Base-by-base conservation (phyloP, 495 filamentous ascomycete genomes). In the Recurvomyces mirabilis region DNA sequence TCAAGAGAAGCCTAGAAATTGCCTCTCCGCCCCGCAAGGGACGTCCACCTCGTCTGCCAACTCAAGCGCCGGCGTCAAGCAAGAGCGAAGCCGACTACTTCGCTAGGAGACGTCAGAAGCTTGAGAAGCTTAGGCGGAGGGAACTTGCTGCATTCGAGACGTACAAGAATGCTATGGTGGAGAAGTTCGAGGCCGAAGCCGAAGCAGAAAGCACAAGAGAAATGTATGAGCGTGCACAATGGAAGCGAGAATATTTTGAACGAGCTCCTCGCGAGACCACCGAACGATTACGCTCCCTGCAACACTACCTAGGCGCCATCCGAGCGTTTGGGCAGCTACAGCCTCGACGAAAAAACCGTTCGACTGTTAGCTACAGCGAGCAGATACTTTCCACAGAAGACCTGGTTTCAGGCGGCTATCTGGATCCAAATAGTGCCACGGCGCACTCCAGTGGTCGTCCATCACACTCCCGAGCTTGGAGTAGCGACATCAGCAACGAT, bases 401-500 rank as follows among this genome's bases (percentile, higher is more conserved):
- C 19, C 13, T 26, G 2, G 3, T 31, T 18, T 20, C 19, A 17
- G 32, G 15, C 4, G 26, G 19, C 17, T 28, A 29, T 21, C n/a
- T 32, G 15, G 26, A 6, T 33, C 31, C 45, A 19, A 37, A 47
- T 5, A 38, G 12, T 17, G 15, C 25, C 5, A 44, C 24, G 4
- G 33, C 48, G 5, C 44, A 35, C 3, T 41, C 43, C 18, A 15
- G 20, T 5, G 18, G 9, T 5, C 35, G 37, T 21, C 32, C 33
- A 2, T n/a, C 22, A 11, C 51, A 49, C 32, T 19, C 19, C 5
- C 31, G 46, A 18, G 46, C 42, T 17, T 54, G 26, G 23, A 54
- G 51, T 21, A 54, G 46, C 38, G 51, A 54, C 24, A 48, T 54
- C 3, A 49, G 22, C 10, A 46, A 26, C 7, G 51, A 54, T 38